Evolutionary conservation across 2,329 filamentous ascomycete species (phyloP).

Genomic region (Fusarium odoratissimum): DNA sequence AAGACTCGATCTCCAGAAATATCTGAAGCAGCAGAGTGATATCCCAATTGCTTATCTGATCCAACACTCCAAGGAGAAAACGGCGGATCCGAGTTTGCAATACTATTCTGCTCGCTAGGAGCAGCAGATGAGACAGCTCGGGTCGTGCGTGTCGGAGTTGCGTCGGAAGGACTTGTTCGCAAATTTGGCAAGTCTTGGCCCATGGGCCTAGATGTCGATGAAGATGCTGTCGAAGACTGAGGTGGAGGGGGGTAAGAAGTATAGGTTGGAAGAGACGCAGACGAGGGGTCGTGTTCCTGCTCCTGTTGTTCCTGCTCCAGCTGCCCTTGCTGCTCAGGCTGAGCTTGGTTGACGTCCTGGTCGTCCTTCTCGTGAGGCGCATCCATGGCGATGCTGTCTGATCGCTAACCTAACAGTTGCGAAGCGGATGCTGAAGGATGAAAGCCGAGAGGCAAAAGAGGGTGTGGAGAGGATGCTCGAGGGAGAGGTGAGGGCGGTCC

Average conservation of each 20-base stretch:
- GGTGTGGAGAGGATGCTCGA: slow-evolving; percentile 14
- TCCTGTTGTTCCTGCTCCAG: not conserved
- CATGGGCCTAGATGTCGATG: slow-evolving; percentile 17
- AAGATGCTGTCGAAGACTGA: slow-evolving; percentile 28
- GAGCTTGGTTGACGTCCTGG: slow-evolving; percentile 12
- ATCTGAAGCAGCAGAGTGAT: slow-evolving; percentile 50
- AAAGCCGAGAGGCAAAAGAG: slow-evolving; percentile 10
- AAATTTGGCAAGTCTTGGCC: slow-evolving; percentile 5
- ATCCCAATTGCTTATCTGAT: slow-evolving; percentile 55
- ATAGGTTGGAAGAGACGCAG: not conserved
- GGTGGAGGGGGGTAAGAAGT: slow-evolving; percentile 4
- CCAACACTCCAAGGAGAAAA: slow-evolving; percentile 57
- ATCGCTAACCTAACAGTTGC: slow-evolving; percentile 34
- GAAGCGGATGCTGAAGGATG: slow-evolving; percentile 8
- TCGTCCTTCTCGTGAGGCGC: slow-evolving; percentile 28
- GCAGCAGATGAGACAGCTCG: slow-evolving; percentile 31
- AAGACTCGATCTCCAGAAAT: slow-evolving; percentile 73
- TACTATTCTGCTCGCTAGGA: slow-evolving; percentile 36
- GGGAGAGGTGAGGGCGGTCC: slow-evolving; percentile 17
- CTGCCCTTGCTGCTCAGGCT: not conserved
- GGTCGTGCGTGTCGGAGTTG: slow-evolving; percentile 16
- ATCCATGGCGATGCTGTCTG: slow-evolving; percentile 39
- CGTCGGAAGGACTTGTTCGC: slow-evolving; percentile 4
- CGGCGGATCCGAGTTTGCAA: slow-evolving; percentile 35
- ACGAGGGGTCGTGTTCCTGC: not conserved